Evolutionary conservation across 2,329 filamentous ascomycete genomes (phyloP).

Genomic region (Colletotrichum camelliae): DNA sequence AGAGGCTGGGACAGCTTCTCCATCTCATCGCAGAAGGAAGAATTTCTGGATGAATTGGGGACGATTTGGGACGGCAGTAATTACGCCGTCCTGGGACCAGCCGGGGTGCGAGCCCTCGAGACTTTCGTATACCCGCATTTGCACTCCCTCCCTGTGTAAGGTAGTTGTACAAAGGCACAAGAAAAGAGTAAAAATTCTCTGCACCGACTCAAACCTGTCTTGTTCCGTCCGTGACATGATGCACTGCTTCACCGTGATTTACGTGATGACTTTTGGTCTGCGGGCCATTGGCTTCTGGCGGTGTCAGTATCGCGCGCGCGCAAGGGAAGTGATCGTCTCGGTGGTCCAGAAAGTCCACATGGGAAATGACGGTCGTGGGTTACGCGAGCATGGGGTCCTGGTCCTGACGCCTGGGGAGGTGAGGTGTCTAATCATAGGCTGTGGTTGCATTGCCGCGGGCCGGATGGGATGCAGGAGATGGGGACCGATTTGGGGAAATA

Average conservation of each 20-base stretch:
- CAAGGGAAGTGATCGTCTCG: background rate
- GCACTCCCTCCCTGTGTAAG: conserved; percentile 35
- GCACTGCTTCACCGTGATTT: background rate
- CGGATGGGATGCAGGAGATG: background rate
- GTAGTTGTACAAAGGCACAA: conserved; percentile 44
- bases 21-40: background rate
- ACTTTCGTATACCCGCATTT: conserved; percentile 10
- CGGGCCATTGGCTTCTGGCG: background rate
- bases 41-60: conserved; percentile 2
- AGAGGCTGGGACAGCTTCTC: conserved; percentile 1
- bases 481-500: background rate
- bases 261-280: background rate
- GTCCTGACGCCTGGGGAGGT: background rate
- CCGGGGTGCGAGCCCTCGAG: background rate
- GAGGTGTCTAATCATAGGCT: background rate
- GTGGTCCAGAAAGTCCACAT: background rate
- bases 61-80: background rate
- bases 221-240: background rate
- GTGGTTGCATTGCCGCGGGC: background rate
- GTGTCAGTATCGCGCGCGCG: background rate
- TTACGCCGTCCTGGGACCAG: conserved; percentile 5
- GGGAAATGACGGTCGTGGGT: background rate
- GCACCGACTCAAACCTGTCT: background rate
- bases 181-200: conserved; percentile 40
- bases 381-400: background rate